A percentile compares a stretch with the other conserved stretches of the same genome.
Conservation (phyloP, 176 grass and related monocot species). For the Zea mays region Zm-B73-REFERENCE-NAM-5.0 NC_050098.1:214357501-214358000, state of each 20-base stretch:
- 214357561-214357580: constrained; percentile 31
- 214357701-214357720: constrained; percentile 49
- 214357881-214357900: constrained; percentile 68
- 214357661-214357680: constrained; percentile 43
- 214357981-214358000: constrained; percentile 37
- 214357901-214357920: constrained; percentile 45
- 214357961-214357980: constrained; percentile 57
- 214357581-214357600: constrained; percentile 41
- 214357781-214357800: constrained; percentile 59
- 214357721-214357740: constrained; percentile 63
- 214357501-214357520: constrained; percentile 28
- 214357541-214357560: constrained; percentile 22
- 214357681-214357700: constrained; percentile 56
- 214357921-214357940: constrained; percentile 31
- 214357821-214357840: constrained; percentile 35
- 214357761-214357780: constrained; percentile 61
- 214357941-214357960: constrained; percentile 46
- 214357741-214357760: constrained; percentile 49
- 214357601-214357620: constrained; percentile 44
- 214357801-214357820: constrained; percentile 35
- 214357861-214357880: constrained; percentile 26
- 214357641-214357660: constrained; percentile 63
- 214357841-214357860: constrained; percentile 11
- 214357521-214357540: constrained; percentile 28
- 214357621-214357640: constrained; percentile 50